Evolutionary conservation across 2,329 filamentous ascomycete genomes (phyloP), one percentile per base, ranked within the genome.

Genomic region (Colletotrichum sp.): DNA sequence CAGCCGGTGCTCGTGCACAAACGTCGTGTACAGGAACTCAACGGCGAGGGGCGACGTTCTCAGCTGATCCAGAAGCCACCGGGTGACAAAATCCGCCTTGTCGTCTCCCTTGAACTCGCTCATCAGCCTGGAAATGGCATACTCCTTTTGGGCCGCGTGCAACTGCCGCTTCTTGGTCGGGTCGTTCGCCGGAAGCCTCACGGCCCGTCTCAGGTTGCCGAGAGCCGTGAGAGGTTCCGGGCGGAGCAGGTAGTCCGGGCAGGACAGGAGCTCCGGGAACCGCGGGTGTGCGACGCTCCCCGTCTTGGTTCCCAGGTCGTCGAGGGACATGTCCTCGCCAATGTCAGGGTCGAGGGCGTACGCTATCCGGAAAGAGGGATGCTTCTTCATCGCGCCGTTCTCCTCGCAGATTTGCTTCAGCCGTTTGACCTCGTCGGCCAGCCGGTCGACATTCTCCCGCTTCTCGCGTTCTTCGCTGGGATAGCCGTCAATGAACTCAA

Each of bases 1-100:
- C 13, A 86, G 78, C 12, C 78, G 79, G 8, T 78, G 9, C 86
- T 84, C 10, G 81, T 78, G 18, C 15, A 82, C 79, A 67, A 86
- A 87, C 8, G 83, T 82, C 12, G 82, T 79, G 75, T 87, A 86
- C 9, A 91, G 82, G 4, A 88, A 79, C 71, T 86, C 82, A 2
- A 83, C 88, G 75, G 89, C 86, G 71, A 90, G 79, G 0, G 88
- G 83, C 4, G 87, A 89, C 16, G 84, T 82, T 44, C 88, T 86
- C 55, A 91, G 83, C 57, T 87, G 86, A 64, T 91, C 88, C 15
- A 91, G 83, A 4, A 91, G 81, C 90, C 90, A 91, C 55, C 88
- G 84, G 77, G 88, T 88, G 78, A 91, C 86, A 72, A 85, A 89
- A 66, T 89, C 86, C 2, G 81, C 82, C 77, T 86, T 88, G 78